A percentile compares a stretch with the other conserved stretches of the same genome.
These are phyloP conservation scores for Cucurbita pepo DNA, from an alignment of 306 rosid species.

Conservation along the genomic window DNA sequence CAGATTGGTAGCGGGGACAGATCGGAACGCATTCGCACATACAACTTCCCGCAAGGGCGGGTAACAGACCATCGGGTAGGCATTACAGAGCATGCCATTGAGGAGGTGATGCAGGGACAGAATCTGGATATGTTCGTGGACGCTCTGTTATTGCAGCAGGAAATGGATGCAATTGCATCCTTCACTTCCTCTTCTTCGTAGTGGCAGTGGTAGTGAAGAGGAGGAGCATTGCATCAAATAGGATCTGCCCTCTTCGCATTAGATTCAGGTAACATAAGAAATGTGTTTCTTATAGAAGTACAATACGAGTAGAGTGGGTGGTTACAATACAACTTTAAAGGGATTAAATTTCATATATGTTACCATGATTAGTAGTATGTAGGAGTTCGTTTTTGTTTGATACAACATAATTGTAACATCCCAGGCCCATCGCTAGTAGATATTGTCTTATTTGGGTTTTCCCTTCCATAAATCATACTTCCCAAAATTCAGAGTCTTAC, in stretches of 20 bases:
- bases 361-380: background rate
- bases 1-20: constrained; percentile 94
- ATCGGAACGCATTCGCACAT: constrained; percentile 79
- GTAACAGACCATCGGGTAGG: constrained; percentile 87
- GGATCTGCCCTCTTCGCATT: background rate
- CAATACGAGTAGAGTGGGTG: background rate
- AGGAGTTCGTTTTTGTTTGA: no score
- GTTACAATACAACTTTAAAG: background rate
- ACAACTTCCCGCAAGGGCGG: constrained; percentile 88
- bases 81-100: constrained; percentile 64
- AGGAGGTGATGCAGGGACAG: constrained; percentile 73
- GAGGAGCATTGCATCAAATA: background rate
- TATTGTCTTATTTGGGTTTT: no score
- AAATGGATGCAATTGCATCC: constrained; percentile 65
- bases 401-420: no score
- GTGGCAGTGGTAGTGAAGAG: background rate
- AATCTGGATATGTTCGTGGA: constrained; percentile 60
- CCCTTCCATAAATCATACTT: no score
- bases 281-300: background rate
- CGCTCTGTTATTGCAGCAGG: constrained; percentile 74
- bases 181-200: constrained; percentile 23
- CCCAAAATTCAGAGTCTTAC: no score
- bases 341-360: background rate
- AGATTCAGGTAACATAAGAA: background rate
- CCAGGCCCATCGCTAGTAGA: no score